Conservation (phyloP, 2,329 filamentous ascomycete genomes). For the Colletotrichum sp. region DNA sequence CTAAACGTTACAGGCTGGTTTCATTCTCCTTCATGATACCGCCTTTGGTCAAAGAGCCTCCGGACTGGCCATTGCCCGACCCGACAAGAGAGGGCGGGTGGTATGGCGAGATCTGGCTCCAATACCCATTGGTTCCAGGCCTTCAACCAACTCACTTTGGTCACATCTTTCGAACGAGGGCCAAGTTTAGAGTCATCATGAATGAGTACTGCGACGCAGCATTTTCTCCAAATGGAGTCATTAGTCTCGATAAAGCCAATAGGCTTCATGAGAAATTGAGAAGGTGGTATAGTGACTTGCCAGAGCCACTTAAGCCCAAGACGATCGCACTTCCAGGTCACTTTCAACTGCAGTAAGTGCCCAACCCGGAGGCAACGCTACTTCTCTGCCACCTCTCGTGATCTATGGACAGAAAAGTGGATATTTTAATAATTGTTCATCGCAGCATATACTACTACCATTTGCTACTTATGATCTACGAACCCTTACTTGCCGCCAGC, state of each 20-base stretch:
- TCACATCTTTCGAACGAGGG: constrained; percentile 30
- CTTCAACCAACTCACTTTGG: constrained; percentile 29
- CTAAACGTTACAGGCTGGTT: constrained; percentile 21
- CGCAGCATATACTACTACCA: constrained; percentile 26
- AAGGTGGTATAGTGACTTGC: constrained; percentile 32
- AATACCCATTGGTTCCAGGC: constrained; percentile 32
- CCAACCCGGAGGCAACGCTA: neutral
- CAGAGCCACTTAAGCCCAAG: constrained; percentile 28
- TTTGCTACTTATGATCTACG: constrained; percentile 29
- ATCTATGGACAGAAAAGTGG: too few species aligned
- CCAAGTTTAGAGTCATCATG: constrained; percentile 29
- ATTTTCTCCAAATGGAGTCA: constrained; percentile 15
- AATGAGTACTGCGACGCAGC: constrained; percentile 30
- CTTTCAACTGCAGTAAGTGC: constrained; percentile 39
- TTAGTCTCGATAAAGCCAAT: constrained; percentile 20
- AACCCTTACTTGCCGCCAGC: constrained; percentile 25
- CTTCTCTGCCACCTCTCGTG: too few species aligned
- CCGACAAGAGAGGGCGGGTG: constrained; percentile 24
- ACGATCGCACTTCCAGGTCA: constrained; percentile 37
- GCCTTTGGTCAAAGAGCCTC: constrained; percentile 33
- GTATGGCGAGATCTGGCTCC: constrained; percentile 41
- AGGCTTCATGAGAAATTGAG: constrained; percentile 23
- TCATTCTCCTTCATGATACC: constrained; percentile 27
- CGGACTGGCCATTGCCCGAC: constrained; percentile 33
- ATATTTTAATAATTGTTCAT: neutral